Conservation (phyloP, 1,139 yeast species). For the Diutina scorzettiae region DNA sequence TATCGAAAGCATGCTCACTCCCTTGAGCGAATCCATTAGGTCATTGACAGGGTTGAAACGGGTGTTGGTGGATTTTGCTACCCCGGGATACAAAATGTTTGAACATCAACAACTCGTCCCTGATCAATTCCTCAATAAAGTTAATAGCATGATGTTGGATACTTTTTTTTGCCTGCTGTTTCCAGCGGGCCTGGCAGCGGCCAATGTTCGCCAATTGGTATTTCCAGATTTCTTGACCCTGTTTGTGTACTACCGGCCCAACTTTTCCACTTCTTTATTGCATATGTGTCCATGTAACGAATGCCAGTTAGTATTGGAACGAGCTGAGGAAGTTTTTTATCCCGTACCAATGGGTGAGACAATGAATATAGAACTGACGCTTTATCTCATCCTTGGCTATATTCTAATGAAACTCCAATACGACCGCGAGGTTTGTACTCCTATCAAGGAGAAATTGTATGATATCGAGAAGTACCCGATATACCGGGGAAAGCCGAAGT, state of each 20-base stretch:
- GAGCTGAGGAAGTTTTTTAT: constrained; percentile 15
- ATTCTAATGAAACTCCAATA: constrained; percentile 26
- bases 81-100: constrained; percentile 31
- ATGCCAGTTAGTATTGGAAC: constrained; percentile 20
- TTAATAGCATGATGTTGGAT: constrained; percentile 25
- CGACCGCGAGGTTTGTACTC: constrained; percentile 28
- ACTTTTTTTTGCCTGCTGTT: constrained; percentile 23
- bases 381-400: constrained; percentile 23
- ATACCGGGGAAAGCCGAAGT: constrained; percentile 27
- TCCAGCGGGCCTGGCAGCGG: constrained; percentile 8
- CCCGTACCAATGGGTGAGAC: constrained; percentile 11
- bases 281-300: constrained; percentile 30
- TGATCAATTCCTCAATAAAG: constrained; percentile 18
- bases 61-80: constrained; percentile 23
- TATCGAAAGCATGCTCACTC: constrained; percentile 21
- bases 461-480: constrained; percentile 21
- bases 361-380: constrained; percentile 19
- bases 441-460: constrained; percentile 20
- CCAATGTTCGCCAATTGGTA: constrained; percentile 17
- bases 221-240: constrained; percentile 29
- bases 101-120: constrained; percentile 22
- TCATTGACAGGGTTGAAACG: constrained; percentile 15
- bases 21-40: constrained; percentile 21
- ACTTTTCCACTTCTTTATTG: constrained; percentile 23
- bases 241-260: constrained; percentile 28